Evolutionary conservation across 148 eudicot genomes (phyloP), one percentile per base, ranked within the genome.

Genomic region (Camellia lanceoleosa): DNA sequence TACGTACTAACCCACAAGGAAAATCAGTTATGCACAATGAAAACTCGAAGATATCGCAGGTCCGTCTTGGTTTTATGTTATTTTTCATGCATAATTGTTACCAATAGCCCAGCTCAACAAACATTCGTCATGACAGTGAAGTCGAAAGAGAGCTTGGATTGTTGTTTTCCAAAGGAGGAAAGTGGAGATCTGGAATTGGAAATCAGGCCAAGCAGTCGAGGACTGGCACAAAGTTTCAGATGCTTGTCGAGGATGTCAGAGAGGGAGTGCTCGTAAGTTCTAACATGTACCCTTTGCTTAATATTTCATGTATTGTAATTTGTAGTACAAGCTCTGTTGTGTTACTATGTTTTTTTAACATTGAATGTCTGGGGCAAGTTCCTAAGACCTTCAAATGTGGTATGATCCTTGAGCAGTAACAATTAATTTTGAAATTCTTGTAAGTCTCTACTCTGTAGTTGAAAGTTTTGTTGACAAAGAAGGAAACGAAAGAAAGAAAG

Each of bases 21-120:
- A 87, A 92, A 96, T 85, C 95, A 91, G 79, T 82, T 96, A 47
- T 96, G 99, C 87, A 93, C 99, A 65, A 96, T 96, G 99, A 96
- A 91, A 88, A 96, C 98, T 18, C 91, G 98, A 70, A 90, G 83
- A 81, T 91, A 86, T 79, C 97, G 90, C 87, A 93, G 99, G 99
- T 96, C 67, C 46, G 82, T 72, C 51, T 15, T 78, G 46, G 54
- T 14, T 18, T 43, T 61, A 41, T 65, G 18, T 60, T 68, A 5
- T 68, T 41, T 62, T 67, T 63, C 68, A 55, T 14, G 42, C 23
- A 54, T 51, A 49, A 15, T 13, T n/a, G 13, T 54, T 68, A 67
- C 59, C 19, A 38, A 78, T 66, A 62, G 66, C 75, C 72, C 16
- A 71, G 43, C 68, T 83, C 77, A 86, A 52, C 47, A 20, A 42